Conservation (phyloP, 192 early-diverging fungal genomes). For the Linnemannia elongata region DNA sequence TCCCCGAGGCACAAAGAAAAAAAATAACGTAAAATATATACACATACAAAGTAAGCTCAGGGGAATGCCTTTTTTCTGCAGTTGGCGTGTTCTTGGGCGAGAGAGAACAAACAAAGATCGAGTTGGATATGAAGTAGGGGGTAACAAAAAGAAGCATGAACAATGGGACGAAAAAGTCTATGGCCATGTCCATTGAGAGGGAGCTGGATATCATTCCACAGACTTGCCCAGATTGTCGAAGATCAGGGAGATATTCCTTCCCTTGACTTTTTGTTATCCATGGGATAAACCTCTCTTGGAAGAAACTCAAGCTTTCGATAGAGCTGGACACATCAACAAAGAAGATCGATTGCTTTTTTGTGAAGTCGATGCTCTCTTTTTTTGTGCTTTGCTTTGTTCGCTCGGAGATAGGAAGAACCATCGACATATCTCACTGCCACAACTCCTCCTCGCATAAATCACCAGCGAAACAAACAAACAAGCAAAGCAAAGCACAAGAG, state of each 20-base stretch:
- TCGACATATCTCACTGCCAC: background rate
- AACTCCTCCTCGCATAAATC: background rate
- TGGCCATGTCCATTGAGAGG: no score
- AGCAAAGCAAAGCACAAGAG: background rate
- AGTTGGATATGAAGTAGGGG: background rate
- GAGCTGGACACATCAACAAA: no score
- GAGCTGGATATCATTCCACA: background rate
- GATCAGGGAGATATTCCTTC: background rate
- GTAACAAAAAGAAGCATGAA: no score
- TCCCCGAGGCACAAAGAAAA: background rate
- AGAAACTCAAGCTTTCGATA: no score
- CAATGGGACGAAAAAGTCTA: no score
- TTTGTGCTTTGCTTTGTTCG: background rate
- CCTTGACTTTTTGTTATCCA: background rate
- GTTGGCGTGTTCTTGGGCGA: background rate
- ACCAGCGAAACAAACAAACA: background rate
- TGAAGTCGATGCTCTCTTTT: background rate
- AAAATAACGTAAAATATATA: background rate
- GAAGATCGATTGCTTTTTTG: background rate
- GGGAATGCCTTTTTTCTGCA: background rate
- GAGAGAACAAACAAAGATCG: background rate
- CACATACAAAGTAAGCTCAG: background rate
- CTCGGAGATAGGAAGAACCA: constrained; percentile 9
- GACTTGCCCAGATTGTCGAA: background rate
- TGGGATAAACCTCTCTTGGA: background rate